Conservation (phyloP, 352 stramenopile species). For the Pythium aquatile region DNA sequence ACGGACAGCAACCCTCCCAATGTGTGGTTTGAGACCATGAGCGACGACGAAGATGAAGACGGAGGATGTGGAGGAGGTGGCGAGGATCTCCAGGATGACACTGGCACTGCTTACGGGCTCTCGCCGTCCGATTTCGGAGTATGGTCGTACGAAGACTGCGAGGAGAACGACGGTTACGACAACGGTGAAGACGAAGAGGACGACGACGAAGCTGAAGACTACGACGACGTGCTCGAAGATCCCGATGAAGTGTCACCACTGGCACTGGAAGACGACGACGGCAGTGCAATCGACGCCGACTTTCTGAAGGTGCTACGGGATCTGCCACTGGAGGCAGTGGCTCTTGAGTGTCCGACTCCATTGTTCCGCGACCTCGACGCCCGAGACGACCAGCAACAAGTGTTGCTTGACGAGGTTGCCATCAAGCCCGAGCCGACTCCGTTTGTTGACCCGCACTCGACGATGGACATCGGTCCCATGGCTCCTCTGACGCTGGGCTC, state of each 20-base stretch:
- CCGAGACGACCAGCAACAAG: not conserved
- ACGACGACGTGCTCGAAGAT: not conserved
- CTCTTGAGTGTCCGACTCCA: not conserved
- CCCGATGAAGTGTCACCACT: not conserved
- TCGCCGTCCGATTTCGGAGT: not conserved
- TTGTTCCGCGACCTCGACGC: not conserved
- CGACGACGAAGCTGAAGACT: not conserved
- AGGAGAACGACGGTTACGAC: not conserved
- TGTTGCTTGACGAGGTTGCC: not conserved
- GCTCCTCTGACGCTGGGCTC: not conserved
- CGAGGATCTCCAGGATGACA: not conserved
- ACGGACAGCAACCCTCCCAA: not conserved
- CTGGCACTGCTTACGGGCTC: not conserved
- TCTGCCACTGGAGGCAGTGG: not conserved
- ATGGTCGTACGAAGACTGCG: not conserved
- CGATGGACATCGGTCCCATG: not conserved
- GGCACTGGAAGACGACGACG: not conserved
- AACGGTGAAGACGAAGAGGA: not conserved
- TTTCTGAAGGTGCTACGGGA: constrained; percentile 4
- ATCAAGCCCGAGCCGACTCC: not conserved
- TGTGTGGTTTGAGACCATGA: not conserved
- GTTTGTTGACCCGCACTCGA: not conserved
- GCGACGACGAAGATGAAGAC: constrained; percentile 1
- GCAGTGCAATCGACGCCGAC: constrained; percentile 1
- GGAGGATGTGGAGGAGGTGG: not conserved